Evolutionary conservation across 2,329 filamentous ascomycete genomes (phyloP).

Genomic region (Trichocomaceae sp.): DNA sequence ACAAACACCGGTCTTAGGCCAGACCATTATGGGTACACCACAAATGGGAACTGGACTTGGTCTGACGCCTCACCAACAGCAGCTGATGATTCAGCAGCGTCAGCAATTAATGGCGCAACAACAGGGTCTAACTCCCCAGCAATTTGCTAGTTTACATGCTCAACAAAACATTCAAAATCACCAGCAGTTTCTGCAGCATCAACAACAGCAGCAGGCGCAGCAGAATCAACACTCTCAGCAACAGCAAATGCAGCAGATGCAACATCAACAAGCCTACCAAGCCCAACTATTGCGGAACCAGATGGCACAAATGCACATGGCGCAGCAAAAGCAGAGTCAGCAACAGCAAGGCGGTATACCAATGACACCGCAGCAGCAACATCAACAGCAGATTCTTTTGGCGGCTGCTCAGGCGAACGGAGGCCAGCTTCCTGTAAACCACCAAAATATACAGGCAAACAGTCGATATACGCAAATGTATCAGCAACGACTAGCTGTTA

Average conservation of each 20-base stretch:
- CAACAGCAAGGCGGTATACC: constrained; percentile 16
- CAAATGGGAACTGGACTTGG: constrained; percentile 33
- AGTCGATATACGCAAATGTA: constrained; percentile 33
- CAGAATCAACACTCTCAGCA: constrained; percentile 23
- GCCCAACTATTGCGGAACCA: constrained; percentile 15
- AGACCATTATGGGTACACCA: constrained; percentile 34
- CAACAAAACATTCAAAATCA: constrained; percentile 42
- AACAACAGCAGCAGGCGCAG: constrained; percentile 28
- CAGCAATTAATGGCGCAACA: constrained; percentile 35
- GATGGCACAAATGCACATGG: constrained; percentile 25
- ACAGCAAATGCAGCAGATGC: constrained; percentile 21
- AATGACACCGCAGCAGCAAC: constrained; percentile 23
- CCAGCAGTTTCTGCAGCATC: constrained; percentile 28
- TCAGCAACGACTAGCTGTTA: constrained; percentile 28
- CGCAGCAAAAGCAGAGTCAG: constrained; percentile 19
- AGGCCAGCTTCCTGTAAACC: constrained; percentile 27
- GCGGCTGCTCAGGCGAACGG: constrained; percentile 30
- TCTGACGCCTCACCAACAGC: constrained; percentile 35
- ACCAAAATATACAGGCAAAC: constrained; percentile 24
- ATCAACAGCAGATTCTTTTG: constrained; percentile 34
- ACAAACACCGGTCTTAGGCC: constrained; percentile 41
- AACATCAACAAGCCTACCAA: constrained; percentile 18
- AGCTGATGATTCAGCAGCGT: constrained; percentile 34
- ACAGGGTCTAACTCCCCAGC: constrained; percentile 36
- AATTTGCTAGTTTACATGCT: constrained; percentile 37